Conservation (phyloP, 169 alveolate species). For the Cyclospora cayetanensis region DNA sequence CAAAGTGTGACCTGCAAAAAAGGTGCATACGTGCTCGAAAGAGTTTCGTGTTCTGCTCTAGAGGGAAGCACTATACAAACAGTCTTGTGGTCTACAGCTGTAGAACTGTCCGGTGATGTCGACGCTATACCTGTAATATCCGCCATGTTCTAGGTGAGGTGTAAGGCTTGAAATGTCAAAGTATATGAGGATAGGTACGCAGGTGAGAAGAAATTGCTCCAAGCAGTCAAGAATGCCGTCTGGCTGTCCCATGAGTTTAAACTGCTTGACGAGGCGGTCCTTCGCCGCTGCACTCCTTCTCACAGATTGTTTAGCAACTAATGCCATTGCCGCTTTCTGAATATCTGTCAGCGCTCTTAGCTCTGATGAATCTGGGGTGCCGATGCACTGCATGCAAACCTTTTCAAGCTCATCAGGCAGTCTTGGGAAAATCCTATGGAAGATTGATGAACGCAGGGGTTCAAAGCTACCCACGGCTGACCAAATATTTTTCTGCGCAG, state of each 20-base stretch:
- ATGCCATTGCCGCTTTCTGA: constrained; percentile 32
- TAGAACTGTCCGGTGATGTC: not conserved
- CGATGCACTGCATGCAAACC: constrained; percentile 43
- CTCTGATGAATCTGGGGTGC: constrained; percentile 35
- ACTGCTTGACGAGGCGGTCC: not conserved
- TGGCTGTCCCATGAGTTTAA: not conserved
- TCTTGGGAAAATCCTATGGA: not conserved
- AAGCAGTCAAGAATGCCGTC: not conserved
- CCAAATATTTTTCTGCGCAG: constrained; percentile 44
- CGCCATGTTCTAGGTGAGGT: constrained; percentile 52
- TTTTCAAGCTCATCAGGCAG: constrained; percentile 25
- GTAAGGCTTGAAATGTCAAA: constrained; percentile 38
- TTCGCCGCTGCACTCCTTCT: constrained; percentile 7
- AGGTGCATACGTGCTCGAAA: not conserved
- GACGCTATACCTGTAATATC: not conserved
- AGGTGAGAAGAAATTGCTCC: constrained; percentile 2
- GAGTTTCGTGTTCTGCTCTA: not conserved
- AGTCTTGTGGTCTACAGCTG: no score
- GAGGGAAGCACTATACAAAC: not conserved
- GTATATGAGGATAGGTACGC: constrained; percentile 35
- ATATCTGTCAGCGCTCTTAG: constrained; percentile 47
- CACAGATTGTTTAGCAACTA: constrained; percentile 33
- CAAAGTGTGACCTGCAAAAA: constrained; percentile 49
- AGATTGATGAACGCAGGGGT: constrained; percentile 9
- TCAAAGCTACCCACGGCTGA: constrained; percentile 49